Evolutionary conservation across 164 flowering plant species (phyloP), one percentile per base, ranked within the genome.

Genomic region (Vitis labrusca): DNA sequence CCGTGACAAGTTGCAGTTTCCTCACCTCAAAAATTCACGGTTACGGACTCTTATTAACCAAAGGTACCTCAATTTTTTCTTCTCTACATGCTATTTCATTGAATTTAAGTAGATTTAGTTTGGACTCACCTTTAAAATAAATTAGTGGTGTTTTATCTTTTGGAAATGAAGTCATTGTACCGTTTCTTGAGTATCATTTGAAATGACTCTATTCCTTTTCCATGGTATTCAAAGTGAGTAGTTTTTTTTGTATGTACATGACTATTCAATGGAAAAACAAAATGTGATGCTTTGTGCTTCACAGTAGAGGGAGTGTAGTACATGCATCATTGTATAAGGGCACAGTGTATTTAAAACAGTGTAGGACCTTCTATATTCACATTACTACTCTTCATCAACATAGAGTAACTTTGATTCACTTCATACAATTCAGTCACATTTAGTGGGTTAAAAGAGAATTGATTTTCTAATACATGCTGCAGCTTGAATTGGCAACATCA

Each of bases 401-500:
- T 37, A 0, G 44, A 37, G 44, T 37, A 37, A 5, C 44, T 37
- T 37, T 37, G 27, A 23, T 37, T 37, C 44, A 37, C 44, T 37
- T 37, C 44, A 37, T 37, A 37, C 44, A 37, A 3, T 57, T 71
- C 13, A 30, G n/a, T 32, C 15, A 17, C 56, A 19, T 44, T 56
- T 49, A 8, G 54, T 54, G 71, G 15, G 9, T 19, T 15, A 16
- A 12, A 50, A 47, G 10, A 70, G 53, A 64, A 23, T 15, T 53
- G 50, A 6, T 52, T 2, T 52, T 51, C 48, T 10, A 52, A 57
- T 17, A 13, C 49, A 37, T 58, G 44, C 44, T 75, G 67, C 88
- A 89, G 98, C 80, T 82, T 92, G 79, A 91, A 92, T 75, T 92
- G 96, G 96, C 96, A 92, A 82, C 96, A 92, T 69, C 97, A 90